Evolutionary conservation across 1,284 basidiomycete species (phyloP).

Genomic region (Microbotryum silenes-acaulis): DNA sequence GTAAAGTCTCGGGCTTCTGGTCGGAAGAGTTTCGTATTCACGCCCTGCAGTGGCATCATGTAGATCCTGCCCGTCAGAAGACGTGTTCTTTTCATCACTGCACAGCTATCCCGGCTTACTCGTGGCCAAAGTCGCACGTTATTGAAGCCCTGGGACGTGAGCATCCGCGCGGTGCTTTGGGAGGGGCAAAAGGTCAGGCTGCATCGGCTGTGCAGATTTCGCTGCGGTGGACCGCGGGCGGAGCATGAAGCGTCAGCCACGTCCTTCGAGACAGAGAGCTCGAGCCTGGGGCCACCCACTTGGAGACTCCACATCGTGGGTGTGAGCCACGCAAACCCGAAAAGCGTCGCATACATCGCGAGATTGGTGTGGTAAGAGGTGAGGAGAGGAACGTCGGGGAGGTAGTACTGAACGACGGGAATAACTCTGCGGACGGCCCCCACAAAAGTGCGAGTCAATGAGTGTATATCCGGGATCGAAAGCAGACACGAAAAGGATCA

Average conservation of each 20-base stretch:
- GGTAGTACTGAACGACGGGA: conserved; percentile 38
- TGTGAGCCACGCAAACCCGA: conserved; percentile 49
- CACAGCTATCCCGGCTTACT: conserved; percentile 21
- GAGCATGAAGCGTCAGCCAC: conserved; percentile 26
- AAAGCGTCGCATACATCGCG: conserved; percentile 49
- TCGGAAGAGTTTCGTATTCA: conserved; percentile 45
- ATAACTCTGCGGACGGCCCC: conserved; percentile 9
- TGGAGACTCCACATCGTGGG: conserved; percentile 43
- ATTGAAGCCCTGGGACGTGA: conserved; percentile 44
- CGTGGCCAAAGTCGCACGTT: conserved; percentile 51
- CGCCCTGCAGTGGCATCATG: conserved; percentile 34
- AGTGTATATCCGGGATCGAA: background rate
- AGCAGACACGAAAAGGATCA: background rate
- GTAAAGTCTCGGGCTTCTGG: conserved; percentile 43
- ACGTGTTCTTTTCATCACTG: conserved; percentile 30
- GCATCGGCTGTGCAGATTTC: conserved; percentile 31
- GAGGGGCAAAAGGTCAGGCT: conserved; percentile 51
- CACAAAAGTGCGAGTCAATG: conserved; percentile 19
- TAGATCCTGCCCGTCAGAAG: background rate
- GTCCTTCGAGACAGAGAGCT: background rate
- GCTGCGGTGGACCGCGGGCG: conserved; percentile 1
- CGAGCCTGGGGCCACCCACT: background rate
- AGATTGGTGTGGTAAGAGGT: conserved; percentile 53
- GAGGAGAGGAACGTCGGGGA: conserved; percentile 47
- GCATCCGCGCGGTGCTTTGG: conserved; percentile 47